Conservation (phyloP, 257 asterid genomes). For the Leonotis leonurus region DNA sequence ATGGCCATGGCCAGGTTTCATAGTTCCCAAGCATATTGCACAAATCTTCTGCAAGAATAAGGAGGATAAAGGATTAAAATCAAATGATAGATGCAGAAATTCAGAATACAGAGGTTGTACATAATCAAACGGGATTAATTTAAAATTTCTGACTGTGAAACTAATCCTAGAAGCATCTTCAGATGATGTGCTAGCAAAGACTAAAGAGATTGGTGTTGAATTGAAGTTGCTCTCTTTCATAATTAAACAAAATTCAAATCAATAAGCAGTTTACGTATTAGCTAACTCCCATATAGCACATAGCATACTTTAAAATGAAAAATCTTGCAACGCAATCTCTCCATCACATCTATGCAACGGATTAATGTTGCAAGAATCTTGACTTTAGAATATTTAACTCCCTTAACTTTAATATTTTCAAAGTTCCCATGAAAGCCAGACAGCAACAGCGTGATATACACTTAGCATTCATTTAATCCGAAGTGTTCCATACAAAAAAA, state of each 20-base stretch:
- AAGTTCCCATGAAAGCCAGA: background rate
- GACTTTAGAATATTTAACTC: background rate
- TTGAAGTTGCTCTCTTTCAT: background rate
- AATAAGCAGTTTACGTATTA: background rate
- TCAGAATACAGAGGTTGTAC: background rate
- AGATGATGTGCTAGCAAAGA: background rate
- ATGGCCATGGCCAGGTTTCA: conserved; percentile 76
- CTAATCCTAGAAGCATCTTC: background rate
- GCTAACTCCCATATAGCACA: background rate
- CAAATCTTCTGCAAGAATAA: conserved; percentile 52
- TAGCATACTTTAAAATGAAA: background rate
- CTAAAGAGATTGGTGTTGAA: background rate
- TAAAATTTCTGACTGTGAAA: background rate
- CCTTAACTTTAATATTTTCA: background rate
- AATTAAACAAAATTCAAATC: background rate
- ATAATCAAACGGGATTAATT: too few relatives aligned
- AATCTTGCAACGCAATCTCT: background rate
- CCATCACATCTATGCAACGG: background rate
- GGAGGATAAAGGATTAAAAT: background rate
- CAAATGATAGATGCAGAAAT: background rate
- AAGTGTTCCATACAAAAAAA: too few relatives aligned
- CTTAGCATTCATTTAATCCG: too few relatives aligned
- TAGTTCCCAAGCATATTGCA: conserved; percentile 65
- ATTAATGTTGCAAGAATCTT: too few relatives aligned
- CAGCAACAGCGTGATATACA: too few relatives aligned